Conservation (phyloP, 2,329 filamentous ascomycete species). For the Arthrinium phaeospermum region DNA sequence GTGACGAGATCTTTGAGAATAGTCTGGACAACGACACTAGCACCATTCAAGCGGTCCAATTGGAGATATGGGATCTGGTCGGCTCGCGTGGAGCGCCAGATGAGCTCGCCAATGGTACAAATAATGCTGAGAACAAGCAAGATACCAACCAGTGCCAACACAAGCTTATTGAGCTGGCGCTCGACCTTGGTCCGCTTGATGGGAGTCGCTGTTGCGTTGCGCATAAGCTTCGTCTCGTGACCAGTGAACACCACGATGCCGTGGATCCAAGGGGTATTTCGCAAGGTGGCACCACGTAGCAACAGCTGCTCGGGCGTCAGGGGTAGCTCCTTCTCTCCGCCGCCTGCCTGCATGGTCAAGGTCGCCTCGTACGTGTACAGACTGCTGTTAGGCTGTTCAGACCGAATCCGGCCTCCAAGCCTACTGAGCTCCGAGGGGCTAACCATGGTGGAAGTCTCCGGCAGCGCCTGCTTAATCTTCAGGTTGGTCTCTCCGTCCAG, state of each 20-base stretch:
- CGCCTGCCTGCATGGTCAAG: slow-evolving; percentile 86
- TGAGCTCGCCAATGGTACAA: slow-evolving; percentile 88
- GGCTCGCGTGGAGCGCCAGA: slow-evolving; percentile 71
- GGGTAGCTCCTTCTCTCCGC: slow-evolving; percentile 90
- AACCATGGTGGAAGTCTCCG: slow-evolving; percentile 87
- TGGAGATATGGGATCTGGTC: slow-evolving; percentile 74
- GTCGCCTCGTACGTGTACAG: slow-evolving; percentile 98
- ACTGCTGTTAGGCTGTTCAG: slow-evolving; percentile 97
- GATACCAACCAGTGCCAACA: slow-evolving; percentile 86
- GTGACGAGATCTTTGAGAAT: slow-evolving; percentile 96
- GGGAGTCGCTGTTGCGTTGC: slow-evolving; percentile 93
- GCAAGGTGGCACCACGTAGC: slow-evolving; percentile 87
- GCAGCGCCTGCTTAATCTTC: slow-evolving; percentile 97
- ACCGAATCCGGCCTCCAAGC: slow-evolving; percentile 84
- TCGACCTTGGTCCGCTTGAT: slow-evolving; percentile 99
- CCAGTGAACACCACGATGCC: slow-evolving; percentile 96
- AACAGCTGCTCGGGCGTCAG: slow-evolving; percentile 92
- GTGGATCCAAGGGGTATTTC: slow-evolving; percentile 97
- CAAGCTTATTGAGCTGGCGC: slow-evolving; percentile 89
- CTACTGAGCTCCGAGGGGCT: slow-evolving; percentile 85
- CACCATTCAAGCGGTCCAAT: slow-evolving; percentile 64
- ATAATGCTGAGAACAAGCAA: slow-evolving; percentile 84
- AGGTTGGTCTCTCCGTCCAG: slow-evolving; percentile 97
- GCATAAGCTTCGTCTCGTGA: slow-evolving; percentile 98
- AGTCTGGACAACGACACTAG: slow-evolving; percentile 66